A percentile compares a stretch with the other conserved stretches of the same genome.
Evolutionary conservation across 352 stramenopile genomes (phyloP).

Genomic region (Phytophthora ramorum): DNA sequence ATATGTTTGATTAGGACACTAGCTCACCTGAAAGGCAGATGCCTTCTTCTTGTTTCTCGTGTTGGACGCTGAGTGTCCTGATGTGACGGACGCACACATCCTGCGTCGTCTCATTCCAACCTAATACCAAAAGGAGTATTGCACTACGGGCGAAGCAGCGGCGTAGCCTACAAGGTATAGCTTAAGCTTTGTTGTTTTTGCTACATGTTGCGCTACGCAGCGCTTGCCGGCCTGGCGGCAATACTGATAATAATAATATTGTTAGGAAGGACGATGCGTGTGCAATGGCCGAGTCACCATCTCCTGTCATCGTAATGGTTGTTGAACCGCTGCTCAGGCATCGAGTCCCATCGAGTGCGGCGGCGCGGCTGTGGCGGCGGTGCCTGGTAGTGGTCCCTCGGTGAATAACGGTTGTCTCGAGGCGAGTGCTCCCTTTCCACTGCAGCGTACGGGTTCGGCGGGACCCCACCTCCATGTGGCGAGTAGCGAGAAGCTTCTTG

Average conservation of each 20-base stretch:
- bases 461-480: constrained; percentile 19
- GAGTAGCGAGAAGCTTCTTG: constrained; percentile 41
- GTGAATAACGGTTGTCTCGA: constrained; percentile 31
- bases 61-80: background rate
- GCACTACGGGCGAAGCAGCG: constrained; percentile 37
- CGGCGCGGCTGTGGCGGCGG: constrained; percentile 20
- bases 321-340: constrained; percentile 41
- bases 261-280: constrained; percentile 36
- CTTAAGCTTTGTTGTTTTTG: constrained; percentile 41
- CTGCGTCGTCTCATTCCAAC: constrained; percentile 29
- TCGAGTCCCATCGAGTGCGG: constrained; percentile 47
- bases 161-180: constrained; percentile 43
- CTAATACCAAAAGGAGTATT: constrained; percentile 42
- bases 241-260: constrained; percentile 56
- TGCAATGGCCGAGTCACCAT: constrained; percentile 32
- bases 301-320: constrained; percentile 37
- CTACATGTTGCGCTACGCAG: constrained; percentile 42
- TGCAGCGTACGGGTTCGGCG: constrained; percentile 38
- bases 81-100: background rate
- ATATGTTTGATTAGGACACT: constrained; percentile 37
- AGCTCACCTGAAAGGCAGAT: constrained; percentile 3
- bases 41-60: constrained; percentile 1
- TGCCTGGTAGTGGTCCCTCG: constrained; percentile 39
- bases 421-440: constrained; percentile 41
- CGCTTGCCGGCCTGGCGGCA: constrained; percentile 35